A percentile compares a stretch with the other conserved stretches of the same genome.
Evolutionary conservation across 2,329 filamentous ascomycete species (phyloP).

Genomic region (Byssoonygena ceratinophila): DNA sequence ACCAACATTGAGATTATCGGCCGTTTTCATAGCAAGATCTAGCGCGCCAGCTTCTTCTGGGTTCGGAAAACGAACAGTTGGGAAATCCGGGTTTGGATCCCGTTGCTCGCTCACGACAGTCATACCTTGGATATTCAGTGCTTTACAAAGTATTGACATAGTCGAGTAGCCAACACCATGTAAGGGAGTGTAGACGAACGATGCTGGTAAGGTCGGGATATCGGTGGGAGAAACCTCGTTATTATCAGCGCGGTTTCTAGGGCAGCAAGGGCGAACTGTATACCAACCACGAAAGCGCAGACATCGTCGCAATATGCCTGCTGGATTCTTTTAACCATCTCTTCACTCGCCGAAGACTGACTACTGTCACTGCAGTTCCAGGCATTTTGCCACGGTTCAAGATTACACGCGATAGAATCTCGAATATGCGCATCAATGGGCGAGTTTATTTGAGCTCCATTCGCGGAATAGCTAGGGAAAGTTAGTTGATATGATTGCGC

Average conservation of each 20-base stretch:
- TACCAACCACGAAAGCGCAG: constrained; percentile 8
- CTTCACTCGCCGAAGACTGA: background rate
- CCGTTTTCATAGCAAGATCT: constrained; percentile 48
- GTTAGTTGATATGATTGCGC: constrained; percentile 19
- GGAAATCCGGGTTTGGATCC: constrained; percentile 52
- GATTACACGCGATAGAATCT: constrained; percentile 45
- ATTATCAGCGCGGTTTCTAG: background rate
- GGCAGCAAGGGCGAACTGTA: background rate
- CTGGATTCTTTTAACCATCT: background rate
- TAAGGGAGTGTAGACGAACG: constrained; percentile 37
- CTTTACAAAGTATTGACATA: constrained; percentile 27
- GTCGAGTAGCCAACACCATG: constrained; percentile 33
- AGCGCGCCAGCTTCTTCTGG: constrained; percentile 55
- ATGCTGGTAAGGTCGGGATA: constrained; percentile 21
- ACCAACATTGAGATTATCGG: constrained; percentile 39
- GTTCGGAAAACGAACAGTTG: constrained; percentile 55
- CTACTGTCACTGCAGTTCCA: constrained; percentile 26
- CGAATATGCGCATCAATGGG: constrained; percentile 52
- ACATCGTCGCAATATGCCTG: constrained; percentile 5
- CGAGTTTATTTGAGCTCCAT: constrained; percentile 56
- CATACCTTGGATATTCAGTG: constrained; percentile 28
- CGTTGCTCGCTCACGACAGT: constrained; percentile 38
- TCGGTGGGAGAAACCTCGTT: constrained; percentile 27
- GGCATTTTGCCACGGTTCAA: constrained; percentile 39
- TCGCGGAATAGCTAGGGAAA: constrained; percentile 45